These are phyloP conservation scores for Collybia sordida DNA, from an alignment of 768 basidiomycete genomes.

Conservation along the genomic window DNA sequence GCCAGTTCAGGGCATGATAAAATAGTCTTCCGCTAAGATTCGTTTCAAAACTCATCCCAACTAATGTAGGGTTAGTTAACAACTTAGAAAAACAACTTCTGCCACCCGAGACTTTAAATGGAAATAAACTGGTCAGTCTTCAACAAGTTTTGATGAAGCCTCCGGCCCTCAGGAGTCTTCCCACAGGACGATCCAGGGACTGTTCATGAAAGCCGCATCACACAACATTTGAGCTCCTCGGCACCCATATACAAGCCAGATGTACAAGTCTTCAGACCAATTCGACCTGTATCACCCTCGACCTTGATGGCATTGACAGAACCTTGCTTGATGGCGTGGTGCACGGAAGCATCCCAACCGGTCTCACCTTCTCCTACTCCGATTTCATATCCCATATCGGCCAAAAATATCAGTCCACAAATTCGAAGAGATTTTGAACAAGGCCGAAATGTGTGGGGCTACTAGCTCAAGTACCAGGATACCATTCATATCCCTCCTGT, in stretches of 20 bases:
- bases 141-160: no score
- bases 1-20: conserved; percentile 4
- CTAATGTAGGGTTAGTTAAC: not conserved
- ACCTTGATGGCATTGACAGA: conserved; percentile 44
- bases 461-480: no score
- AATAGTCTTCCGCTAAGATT: no score
- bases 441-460: no score
- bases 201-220: not conserved
- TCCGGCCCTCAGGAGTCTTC: no score
- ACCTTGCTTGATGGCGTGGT: conserved; percentile 42
- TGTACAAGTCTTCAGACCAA: conserved; percentile 6
- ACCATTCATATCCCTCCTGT: no score
- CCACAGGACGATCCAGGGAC: no score
- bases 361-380: not conserved
- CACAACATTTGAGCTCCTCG: no score
- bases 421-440: no score
- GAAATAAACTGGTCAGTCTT: no score
- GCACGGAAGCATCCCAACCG: conserved; percentile 9
- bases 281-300: conserved; percentile 33
- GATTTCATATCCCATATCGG: not conserved
- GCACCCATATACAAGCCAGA: not conserved
- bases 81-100: not conserved
- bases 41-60: no score
- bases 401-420: no score
- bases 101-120: not conserved